Conservation (phyloP, 352 stramenopile species). For the Ophiocytium majus region DNA sequence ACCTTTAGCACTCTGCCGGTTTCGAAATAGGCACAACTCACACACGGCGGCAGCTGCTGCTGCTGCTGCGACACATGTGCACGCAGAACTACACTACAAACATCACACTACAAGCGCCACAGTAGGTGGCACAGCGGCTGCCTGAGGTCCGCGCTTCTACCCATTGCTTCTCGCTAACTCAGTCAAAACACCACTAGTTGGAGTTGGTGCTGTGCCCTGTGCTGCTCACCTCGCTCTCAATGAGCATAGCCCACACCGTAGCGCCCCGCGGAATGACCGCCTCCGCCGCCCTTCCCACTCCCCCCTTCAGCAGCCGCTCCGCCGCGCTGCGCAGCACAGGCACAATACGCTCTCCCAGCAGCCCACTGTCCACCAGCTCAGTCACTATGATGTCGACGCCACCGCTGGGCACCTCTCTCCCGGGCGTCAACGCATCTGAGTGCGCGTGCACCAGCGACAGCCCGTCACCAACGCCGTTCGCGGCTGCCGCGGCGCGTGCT, state of each 20-base stretch:
- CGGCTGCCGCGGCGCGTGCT: background rate
- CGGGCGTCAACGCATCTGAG: constrained; percentile 41
- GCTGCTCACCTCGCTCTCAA: constrained; percentile 21
- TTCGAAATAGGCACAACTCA: no score
- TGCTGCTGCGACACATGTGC: no score
- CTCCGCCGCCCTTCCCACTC: constrained; percentile 29
- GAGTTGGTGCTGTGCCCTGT: no score
- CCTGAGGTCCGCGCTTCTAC: no score
- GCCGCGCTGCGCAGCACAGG: constrained; percentile 72
- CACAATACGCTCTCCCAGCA: constrained; percentile 80
- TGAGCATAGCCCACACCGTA: background rate
- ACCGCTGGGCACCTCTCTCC: constrained; percentile 33
- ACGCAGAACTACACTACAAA: no score
- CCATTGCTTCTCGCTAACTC: no score
- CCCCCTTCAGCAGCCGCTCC: constrained; percentile 38
- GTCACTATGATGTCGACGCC: constrained; percentile 84
- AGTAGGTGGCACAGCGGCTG: no score
- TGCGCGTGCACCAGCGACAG: constrained; percentile 46
- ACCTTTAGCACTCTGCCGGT: no score
- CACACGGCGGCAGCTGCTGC: no score
- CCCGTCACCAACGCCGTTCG: constrained; percentile 27
- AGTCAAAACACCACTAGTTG: no score
- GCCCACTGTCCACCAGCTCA: constrained; percentile 82
- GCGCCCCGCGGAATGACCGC: constrained; percentile 32
- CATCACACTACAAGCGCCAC: no score